Evolutionary conservation across 768 basidiomycete genomes (phyloP), one percentile per base, ranked within the genome.

Genomic region (Suillus spraguei): DNA sequence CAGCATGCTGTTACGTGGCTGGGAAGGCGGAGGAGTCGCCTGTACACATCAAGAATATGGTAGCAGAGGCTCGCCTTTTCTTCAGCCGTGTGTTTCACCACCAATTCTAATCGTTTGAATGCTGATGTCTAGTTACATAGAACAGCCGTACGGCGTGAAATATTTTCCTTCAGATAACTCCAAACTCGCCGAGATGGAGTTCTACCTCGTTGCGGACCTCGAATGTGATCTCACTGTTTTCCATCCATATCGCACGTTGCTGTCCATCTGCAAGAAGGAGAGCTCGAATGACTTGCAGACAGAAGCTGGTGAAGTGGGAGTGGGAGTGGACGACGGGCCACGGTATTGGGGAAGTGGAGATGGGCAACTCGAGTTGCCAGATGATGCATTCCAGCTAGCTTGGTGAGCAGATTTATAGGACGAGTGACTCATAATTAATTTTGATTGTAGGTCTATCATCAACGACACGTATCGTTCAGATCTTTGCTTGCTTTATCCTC

Each of bases 181-280:
- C 13, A 95, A 94, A 71, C 81, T 99, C 16, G 97, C 96, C 4
- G 97, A 99, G 75, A 98, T 98, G 96, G 97, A 99, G 73, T 99
- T 99, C 78, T 99, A 97, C 78, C 87, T 99, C 11, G 89, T 99
- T 28, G 94, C 94, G 71, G 96, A 99, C 72, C 85, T 99, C 33
- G 95, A 97, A 74, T 98, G 97, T 70, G 94, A 99, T 76, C 80
- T 99, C 49, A 85, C 89, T 61, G 85, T 98, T 9, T 98, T 95
- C 74, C 97, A 98, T 74, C 97, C 97, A 0, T 99, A 99, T 76
- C 88, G 95, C 59, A 92, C 94, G 0, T 84, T 99, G 28, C 79
- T 91, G 47, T 81, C 90, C 1, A 80, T 97, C 20, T 92, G 91
- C 68, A 89, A 85, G 64, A 86, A 86, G 64, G 77, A 81, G n/a